These are phyloP conservation scores for Boletus coffeatus DNA, from an alignment of 1,284 basidiomycete genomes.

Conservation along the genomic window DNA sequence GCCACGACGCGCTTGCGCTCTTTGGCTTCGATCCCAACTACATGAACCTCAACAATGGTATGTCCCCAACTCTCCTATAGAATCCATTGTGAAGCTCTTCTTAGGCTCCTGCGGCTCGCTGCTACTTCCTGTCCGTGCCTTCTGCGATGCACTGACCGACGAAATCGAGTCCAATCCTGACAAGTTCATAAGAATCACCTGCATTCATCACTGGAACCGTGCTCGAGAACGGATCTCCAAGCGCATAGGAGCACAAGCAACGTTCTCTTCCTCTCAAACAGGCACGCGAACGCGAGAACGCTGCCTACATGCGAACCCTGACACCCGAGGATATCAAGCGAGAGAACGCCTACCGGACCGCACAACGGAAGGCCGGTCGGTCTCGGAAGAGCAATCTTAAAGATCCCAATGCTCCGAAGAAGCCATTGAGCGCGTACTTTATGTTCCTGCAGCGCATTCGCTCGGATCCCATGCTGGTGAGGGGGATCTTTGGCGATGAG, in stretches of 20 bases:
- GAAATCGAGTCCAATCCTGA: slow-evolving; percentile 61
- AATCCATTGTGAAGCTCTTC: not conserved
- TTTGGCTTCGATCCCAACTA: slow-evolving; percentile 52
- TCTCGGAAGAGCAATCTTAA: slow-evolving; percentile 93
- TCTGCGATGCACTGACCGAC: slow-evolving; percentile 40
- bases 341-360: slow-evolving; percentile 88
- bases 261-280: slow-evolving; percentile 84
- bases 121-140: slow-evolving; percentile 54
- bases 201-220: slow-evolving; percentile 28
- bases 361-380: slow-evolving; percentile 91
- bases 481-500: slow-evolving; percentile 87
- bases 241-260: slow-evolving; percentile 53
- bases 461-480: slow-evolving; percentile 64
- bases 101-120: slow-evolving; percentile 67
- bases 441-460: slow-evolving; percentile 91
- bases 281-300: slow-evolving; percentile 74
- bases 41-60: slow-evolving; percentile 64
- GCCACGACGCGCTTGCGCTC: slow-evolving; percentile 43
- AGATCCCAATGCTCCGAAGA: slow-evolving; percentile 96
- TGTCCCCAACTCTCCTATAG: slow-evolving; percentile 7
- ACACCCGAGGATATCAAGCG: slow-evolving; percentile 94
- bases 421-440: slow-evolving; percentile 92
- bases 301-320: slow-evolving; percentile 83
- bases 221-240: slow-evolving; percentile 50
- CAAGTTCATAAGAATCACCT: slow-evolving; percentile 48